phyloP scores from a whole-genome alignment of 2,329 filamentous ascomycete genomes.

The Magnaporthiopsis incrustans region DNA sequence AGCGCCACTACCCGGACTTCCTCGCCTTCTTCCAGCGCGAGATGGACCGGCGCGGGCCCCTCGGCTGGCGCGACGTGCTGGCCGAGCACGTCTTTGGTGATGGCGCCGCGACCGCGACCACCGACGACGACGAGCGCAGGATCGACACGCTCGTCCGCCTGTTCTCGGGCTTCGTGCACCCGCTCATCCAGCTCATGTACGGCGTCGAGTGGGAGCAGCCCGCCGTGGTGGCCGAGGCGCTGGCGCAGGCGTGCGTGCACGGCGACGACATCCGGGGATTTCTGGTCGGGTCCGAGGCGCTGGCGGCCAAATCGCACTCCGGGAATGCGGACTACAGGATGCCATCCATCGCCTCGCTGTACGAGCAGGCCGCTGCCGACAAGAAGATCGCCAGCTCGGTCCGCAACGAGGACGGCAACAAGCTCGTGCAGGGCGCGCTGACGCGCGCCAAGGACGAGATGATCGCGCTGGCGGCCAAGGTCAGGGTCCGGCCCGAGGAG shows the following conservation, averaged over 20 bases:
- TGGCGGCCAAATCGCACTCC: conserved; percentile 21
- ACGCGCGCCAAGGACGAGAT: conserved; percentile 55
- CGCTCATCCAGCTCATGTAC: conserved; percentile 78
- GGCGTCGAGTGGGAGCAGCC: conserved; percentile 77
- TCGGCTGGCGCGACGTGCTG: conserved; percentile 50
- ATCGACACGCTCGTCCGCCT: conserved; percentile 63
- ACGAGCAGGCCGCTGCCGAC: conserved; percentile 50
- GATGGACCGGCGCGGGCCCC: conserved; percentile 50
- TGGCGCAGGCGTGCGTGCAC: conserved; percentile 72
- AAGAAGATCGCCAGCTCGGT: conserved; percentile 46
- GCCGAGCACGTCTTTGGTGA: conserved; percentile 55
- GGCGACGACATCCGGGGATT: conserved; percentile 44
- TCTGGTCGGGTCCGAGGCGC: conserved; percentile 44
- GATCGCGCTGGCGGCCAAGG: conserved; percentile 51
- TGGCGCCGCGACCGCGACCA: conserved; percentile 1
- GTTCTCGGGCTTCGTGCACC: conserved; percentile 65
- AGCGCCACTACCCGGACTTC: conserved; percentile 60
- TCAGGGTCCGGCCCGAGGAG: conserved; percentile 46
- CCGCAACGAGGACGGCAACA: conserved; percentile 48
- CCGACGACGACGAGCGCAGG: conserved; percentile 46
- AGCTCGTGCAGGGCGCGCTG: conserved; percentile 62
- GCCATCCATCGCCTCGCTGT: conserved; percentile 46
- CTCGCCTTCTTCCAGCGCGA: conserved; percentile 68
- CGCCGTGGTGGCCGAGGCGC: conserved; percentile 69
- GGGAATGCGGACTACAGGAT: conserved; percentile 13